Conservation (phyloP, 331 rosid species). For the Dryas integrifolia region DNA sequence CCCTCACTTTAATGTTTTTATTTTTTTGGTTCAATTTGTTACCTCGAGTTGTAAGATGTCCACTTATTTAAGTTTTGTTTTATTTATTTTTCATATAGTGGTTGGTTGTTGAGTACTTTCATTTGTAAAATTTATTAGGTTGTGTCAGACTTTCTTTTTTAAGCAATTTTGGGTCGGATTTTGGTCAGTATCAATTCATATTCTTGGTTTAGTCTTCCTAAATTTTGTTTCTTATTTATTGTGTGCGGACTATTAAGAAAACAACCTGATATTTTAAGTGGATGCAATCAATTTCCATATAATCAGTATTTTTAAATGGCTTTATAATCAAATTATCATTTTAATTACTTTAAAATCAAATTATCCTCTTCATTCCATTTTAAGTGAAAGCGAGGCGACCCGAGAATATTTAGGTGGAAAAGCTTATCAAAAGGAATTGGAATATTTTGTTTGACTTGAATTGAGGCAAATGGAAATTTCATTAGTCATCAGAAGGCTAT, state of each 20-base stretch:
- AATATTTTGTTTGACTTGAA: no score
- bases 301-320: no score
- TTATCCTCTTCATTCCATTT: no score
- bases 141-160: neutral
- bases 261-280: neutral
- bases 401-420: no score
- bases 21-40: neutral
- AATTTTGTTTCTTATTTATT: neutral
- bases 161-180: constrained; percentile 23
- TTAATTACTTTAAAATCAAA: no score
- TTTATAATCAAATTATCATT: no score
- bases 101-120: constrained; percentile 16
- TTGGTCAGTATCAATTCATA: constrained; percentile 20
- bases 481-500: no score
- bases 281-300: neutral
- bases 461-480: no score
- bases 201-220: neutral
- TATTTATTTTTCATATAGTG: neutral
- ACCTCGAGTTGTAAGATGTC: constrained; percentile 33
- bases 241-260: neutral
- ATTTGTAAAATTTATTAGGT: constrained; percentile 21
- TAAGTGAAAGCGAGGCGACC: no score
- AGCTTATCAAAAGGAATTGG: no score
- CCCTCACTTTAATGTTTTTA: neutral
- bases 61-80: constrained; percentile 11